Evolutionary conservation across 768 basidiomycete genomes (phyloP), one percentile per base, ranked within the genome.

Genomic region (Lactarius akahatsu): DNA sequence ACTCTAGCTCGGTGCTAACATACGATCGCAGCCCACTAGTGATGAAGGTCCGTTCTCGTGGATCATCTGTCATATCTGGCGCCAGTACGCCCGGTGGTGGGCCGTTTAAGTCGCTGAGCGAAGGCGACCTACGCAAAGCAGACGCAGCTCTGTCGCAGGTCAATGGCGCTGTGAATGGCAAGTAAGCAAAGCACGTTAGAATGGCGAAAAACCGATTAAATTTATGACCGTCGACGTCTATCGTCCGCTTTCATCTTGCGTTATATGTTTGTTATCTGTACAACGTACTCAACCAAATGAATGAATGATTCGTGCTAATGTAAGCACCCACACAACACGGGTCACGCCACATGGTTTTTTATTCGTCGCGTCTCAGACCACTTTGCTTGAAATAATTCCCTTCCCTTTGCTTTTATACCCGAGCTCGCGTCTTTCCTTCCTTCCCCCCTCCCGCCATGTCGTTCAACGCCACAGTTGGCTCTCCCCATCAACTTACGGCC

Each of bases 11-110:
- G 59, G 59, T n/a, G 34, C 50, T 66, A 50, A 71, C 18, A 50
- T 58, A 45, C 64, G 40, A 66, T 58, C 61, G 4, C 71, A 93
- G 91, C 87, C 92, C 91, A 0, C 79, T 95, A 65, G 90, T 92
- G 28, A 91, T 92, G 87, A 95, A 95, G 77, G 89, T 94, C 26
- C 89, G 92, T 58, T 93, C 90, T 40, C 86, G 92, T 62, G 83
- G 88, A 2, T 86, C 87, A 57, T 94, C 92, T 23, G 86, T 94
- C 77, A 78, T 82, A 64, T 86, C 86, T 23, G 85, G 87, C 40
- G 81, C 86, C 3, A 95, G 91, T 74, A 97, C 96, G 9, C 93
- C 94, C 0, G 95, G 93, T 1, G 91, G 90, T n/a, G 88, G 88
- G 6, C 80, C 81, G 30, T 89, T 87, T 72, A 86, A 85, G 72